A percentile compares a stretch with the other conserved stretches of the same genome.
Conservation (phyloP, 331 rosid genomes). For the Malus hybrid region DNA sequence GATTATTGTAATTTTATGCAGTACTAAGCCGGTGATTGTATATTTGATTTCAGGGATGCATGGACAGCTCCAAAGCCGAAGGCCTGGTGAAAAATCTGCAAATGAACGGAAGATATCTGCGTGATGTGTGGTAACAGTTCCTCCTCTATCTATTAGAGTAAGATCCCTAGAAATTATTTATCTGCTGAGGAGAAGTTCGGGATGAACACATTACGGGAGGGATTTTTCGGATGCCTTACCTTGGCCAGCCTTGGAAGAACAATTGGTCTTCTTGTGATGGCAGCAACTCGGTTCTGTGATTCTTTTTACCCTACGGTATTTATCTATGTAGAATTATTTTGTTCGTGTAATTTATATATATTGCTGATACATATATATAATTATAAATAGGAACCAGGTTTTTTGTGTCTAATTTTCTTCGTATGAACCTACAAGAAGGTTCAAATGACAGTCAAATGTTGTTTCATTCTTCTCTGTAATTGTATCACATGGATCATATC, state of each 20-base stretch:
- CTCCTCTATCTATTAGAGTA: background rate
- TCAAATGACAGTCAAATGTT: slow-evolving; percentile 8
- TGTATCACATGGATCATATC: background rate
- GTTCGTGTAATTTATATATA: slow-evolving; percentile 39
- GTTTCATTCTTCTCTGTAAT: background rate
- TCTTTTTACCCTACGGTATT: slow-evolving; percentile 34
- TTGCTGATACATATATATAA: background rate
- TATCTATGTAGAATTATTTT: slow-evolving; percentile 40
- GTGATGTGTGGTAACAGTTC: slow-evolving; percentile 83
- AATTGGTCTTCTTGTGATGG: slow-evolving; percentile 18
- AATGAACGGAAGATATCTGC: slow-evolving; percentile 78
- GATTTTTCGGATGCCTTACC: background rate
- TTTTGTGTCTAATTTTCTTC: slow-evolving; percentile 12
- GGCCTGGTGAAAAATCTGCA: slow-evolving; percentile 90
- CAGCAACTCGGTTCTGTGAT: slow-evolving; percentile 27
- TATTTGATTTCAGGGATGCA: slow-evolving; percentile 63
- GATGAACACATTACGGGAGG: slow-evolving; percentile 17
- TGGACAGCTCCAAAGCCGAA: slow-evolving; percentile 84
- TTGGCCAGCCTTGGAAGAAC: slow-evolving; percentile 13
- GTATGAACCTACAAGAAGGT: slow-evolving; percentile 38
- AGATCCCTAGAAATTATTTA: background rate
- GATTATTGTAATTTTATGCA: background rate
- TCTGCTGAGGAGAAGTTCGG: slow-evolving; percentile 1
- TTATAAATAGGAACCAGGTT: background rate
- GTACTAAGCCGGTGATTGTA: background rate